phyloP scores from a whole-genome alignment of 805 yeast genomes.

The Yarrowia phangngaensis region DNA sequence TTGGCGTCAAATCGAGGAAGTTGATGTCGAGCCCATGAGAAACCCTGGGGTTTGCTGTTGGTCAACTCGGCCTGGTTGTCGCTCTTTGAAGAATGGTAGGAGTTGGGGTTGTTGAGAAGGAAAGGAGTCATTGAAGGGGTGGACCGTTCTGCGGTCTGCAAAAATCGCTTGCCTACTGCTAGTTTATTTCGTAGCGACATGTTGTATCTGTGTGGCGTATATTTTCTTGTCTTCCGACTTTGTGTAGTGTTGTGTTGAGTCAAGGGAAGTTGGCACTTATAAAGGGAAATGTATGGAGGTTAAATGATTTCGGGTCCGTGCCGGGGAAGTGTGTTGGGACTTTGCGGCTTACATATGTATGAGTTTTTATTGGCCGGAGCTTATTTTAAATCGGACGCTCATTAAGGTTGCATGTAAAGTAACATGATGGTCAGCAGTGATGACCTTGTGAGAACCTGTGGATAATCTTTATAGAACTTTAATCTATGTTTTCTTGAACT shows the following conservation, averaged over 20 bases:
- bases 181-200: slow-evolving; percentile 19
- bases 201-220: neutral
- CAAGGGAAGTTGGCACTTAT: slow-evolving; percentile 24
- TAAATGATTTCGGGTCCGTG: slow-evolving; percentile 22
- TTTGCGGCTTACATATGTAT: neutral
- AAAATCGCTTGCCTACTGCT: slow-evolving; percentile 15
- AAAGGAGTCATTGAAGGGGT: slow-evolving; percentile 24
- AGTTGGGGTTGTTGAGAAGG: slow-evolving; percentile 24
- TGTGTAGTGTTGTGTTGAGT: slow-evolving; percentile 2
- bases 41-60: slow-evolving; percentile 9
- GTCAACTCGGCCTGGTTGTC: neutral
- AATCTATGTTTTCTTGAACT: too few species aligned
- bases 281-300: slow-evolving; percentile 14
- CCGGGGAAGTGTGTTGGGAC: slow-evolving; percentile 15
- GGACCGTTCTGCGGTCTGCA: slow-evolving; percentile 26
- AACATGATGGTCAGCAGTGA: too few species aligned
- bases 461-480: too few species aligned
- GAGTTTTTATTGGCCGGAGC: slow-evolving; percentile 3
- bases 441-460: too few species aligned
- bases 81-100: slow-evolving; percentile 17
- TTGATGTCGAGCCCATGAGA: slow-evolving; percentile 20
- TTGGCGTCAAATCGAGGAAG: slow-evolving; percentile 23
- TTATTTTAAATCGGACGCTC: too few species aligned
- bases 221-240: neutral
- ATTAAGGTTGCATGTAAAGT: too few species aligned